Percentiles rank a stretch among this genome's conserved stretches.
Evolutionary conservation across 441 rosid genomes (phyloP).

Genomic region (Oxalis stricta): DNA sequence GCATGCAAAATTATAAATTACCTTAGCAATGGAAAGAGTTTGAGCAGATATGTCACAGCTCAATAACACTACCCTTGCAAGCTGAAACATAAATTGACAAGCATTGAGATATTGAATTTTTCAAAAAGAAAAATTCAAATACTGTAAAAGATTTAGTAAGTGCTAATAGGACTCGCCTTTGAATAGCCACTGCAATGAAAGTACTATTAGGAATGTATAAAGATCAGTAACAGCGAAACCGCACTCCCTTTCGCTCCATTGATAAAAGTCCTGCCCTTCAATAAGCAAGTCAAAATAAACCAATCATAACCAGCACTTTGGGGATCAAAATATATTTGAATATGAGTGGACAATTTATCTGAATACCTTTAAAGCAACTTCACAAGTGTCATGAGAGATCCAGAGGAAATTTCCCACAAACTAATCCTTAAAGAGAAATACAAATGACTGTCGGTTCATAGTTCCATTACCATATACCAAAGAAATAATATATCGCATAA

Average conservation of each 20-base stretch:
- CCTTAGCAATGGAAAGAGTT: conserved; percentile 50
- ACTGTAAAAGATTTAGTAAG: not conserved
- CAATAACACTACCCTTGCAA: conserved; percentile 64
- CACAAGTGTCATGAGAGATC: conserved; percentile 76
- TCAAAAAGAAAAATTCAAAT: not conserved
- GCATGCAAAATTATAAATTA: too few relatives aligned
- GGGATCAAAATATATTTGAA: too few relatives aligned
- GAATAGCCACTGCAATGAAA: conserved; percentile 60
- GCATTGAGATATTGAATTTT: conserved; percentile 6
- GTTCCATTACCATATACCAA: not conserved
- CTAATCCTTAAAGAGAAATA: conserved; percentile 46
- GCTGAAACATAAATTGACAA: conserved; percentile 25
- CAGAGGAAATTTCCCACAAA: conserved; percentile 71
- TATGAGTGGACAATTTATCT: too few relatives aligned
- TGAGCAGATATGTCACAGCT: conserved; percentile 38
- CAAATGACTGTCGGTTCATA: conserved; percentile 7
- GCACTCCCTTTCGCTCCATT: conserved; percentile 27
- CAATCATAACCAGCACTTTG: too few relatives aligned
- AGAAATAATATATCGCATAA: not conserved
- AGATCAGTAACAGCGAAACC: conserved; percentile 45
- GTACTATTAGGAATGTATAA: conserved; percentile 35
- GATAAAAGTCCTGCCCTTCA: conserved; percentile 40
- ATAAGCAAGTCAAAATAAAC: conserved; percentile 16
- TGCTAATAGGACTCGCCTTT: conserved; percentile 33
- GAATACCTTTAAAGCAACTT: conserved; percentile 53